Evolutionary conservation across 2,329 filamentous ascomycete species (phyloP).

Genomic region (Ophiocordyceps australis): DNA sequence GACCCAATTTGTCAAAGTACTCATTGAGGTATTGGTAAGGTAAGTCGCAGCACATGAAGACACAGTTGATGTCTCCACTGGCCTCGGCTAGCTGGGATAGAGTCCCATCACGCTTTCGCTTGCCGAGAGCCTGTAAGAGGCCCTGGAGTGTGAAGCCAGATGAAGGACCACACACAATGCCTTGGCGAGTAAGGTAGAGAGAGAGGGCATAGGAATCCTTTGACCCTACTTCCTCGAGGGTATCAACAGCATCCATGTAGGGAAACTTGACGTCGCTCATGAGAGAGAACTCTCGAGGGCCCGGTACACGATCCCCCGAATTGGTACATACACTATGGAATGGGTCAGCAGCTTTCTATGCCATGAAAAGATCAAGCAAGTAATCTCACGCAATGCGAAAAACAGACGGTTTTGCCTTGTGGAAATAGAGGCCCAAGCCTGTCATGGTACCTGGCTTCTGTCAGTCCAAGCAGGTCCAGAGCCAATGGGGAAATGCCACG

Average conservation of each 20-base stretch:
- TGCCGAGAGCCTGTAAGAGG: slow-evolving; percentile 27
- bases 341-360: slow-evolving; percentile 4
- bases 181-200: slow-evolving; percentile 34
- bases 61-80: slow-evolving; percentile 28
- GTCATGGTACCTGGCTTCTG: slow-evolving; percentile 25
- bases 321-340: slow-evolving; percentile 34
- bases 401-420: slow-evolving; percentile 28
- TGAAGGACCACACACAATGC: slow-evolving; percentile 41
- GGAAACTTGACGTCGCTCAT: slow-evolving; percentile 35
- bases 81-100: slow-evolving; percentile 24
- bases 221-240: slow-evolving; percentile 35
- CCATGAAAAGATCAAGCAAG: too few species aligned
- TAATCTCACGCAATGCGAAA: slow-evolving; percentile 12
- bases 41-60: slow-evolving; percentile 43
- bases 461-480: too few species aligned
- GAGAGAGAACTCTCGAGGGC: slow-evolving; percentile 31
- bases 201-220: slow-evolving; percentile 33
- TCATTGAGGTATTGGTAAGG: slow-evolving; percentile 43
- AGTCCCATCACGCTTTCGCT: slow-evolving; percentile 23
- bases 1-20: slow-evolving; percentile 35
- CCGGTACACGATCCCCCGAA: slow-evolving; percentile 36
- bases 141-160: slow-evolving; percentile 39
- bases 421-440: slow-evolving; percentile 30
- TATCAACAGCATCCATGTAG: slow-evolving; percentile 33
- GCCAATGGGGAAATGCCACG: too few species aligned